Base-by-base conservation (phyloP, 1,284 basidiomycete species). In the Phlebopus sp. region DNA sequence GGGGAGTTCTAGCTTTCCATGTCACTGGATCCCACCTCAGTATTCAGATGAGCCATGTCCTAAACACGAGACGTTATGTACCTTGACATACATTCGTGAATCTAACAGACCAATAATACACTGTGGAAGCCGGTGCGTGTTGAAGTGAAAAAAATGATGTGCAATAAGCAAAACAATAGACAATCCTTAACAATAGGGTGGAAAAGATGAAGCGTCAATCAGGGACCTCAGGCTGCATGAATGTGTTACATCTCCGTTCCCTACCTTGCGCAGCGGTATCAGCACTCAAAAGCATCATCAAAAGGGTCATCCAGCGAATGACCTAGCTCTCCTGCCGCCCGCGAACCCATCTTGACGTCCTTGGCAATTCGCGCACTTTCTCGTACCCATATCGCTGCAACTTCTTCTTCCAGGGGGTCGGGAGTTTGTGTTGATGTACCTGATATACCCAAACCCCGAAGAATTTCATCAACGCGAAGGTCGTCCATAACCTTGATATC, bases 321-420 rank as follows among this genome's bases (percentile, higher is more conserved):
- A 8, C 27, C 56, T 5, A 54, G 51, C 11, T 50, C 58, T 41
- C 53, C 64, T 47, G 58, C 56, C 35, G 56, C 53, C 35, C 40
- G 46, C 23, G 50, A 34, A 32, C 55, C 55, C 0, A 67, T 69
- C 58, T 77, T 79, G 38, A 75, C 59, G 53, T 89, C 87, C 41
- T 77, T 77, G 23, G 65, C 60, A 42, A 85, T 72, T 48, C 77
- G 72, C 9, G 69, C 64, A 39, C 69, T 73, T 67, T 91, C 88
- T 50, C 77, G 73, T 30, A 76, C 70, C 84, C 86, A 90, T 43
- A 91, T 79, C 5, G 72, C 72, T 30, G 76, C 74, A 15, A 86
- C 75, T 53, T 88, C 87, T 58, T 87, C 85, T 55, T 84, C 81
- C 42, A 73, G 75, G 30, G 79, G 70, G 43, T 69, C 64, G 4